phyloP scores from a whole-genome alignment of 768 basidiomycete genomes.

The Kondoa subrosea region DNA sequence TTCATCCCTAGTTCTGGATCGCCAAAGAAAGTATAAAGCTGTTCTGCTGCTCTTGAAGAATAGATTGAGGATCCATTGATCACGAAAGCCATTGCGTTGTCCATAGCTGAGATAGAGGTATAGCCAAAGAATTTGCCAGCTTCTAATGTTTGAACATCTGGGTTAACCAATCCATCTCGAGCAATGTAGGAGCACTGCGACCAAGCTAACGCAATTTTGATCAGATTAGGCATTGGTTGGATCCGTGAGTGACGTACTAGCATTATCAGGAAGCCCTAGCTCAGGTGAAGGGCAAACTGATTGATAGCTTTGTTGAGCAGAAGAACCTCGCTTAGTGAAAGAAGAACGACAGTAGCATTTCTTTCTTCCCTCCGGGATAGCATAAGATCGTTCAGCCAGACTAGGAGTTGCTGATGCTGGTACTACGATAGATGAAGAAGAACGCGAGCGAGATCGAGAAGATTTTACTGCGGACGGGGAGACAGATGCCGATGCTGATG shows the following conservation, averaged over 20 bases:
- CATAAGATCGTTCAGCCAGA: not conserved
- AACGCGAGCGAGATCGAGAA: too few species aligned
- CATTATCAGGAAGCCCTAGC: slow-evolving; percentile 13
- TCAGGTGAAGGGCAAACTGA: slow-evolving; percentile 11
- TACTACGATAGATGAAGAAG: too few species aligned
- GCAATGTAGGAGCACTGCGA: slow-evolving; percentile 40
- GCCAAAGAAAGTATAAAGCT: slow-evolving; percentile 48
- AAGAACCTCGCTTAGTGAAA: not conserved
- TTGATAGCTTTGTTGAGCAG: not conserved
- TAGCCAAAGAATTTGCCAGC: slow-evolving; percentile 43
- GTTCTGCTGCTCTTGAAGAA: slow-evolving; percentile 43
- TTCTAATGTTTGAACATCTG: slow-evolving; percentile 45
- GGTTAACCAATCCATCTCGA: slow-evolving; percentile 50
- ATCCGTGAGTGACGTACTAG: slow-evolving; percentile 14
- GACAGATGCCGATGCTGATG: not conserved
- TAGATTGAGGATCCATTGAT: slow-evolving; percentile 36
- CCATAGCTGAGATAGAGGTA: slow-evolving; percentile 46
- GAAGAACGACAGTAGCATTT: not conserved
- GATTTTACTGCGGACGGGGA: not conserved
- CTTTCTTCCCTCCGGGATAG: not conserved
- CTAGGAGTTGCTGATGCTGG: not conserved
- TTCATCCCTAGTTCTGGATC: slow-evolving; percentile 45
- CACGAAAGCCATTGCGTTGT: slow-evolving; percentile 45
- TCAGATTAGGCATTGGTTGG: slow-evolving; percentile 29
- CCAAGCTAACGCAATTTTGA: slow-evolving; percentile 38